A percentile compares a stretch with the other conserved stretches of the same genome.
Conservation (phyloP, 768 basidiomycete genomes). For the Lactarius sp. region DNA sequence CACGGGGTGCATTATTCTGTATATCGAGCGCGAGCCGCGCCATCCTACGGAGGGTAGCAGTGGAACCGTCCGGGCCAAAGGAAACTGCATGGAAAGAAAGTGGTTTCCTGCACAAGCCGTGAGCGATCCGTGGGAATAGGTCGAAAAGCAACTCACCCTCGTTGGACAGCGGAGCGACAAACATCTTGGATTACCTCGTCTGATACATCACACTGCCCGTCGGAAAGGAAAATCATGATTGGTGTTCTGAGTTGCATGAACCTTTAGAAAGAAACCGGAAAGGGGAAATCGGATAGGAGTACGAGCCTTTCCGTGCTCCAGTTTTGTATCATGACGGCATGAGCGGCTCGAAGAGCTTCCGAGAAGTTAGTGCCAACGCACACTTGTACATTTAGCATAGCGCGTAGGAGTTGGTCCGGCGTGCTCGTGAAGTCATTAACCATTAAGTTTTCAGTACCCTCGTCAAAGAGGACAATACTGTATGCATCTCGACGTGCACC, state of each 20-base stretch:
- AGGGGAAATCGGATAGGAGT: background rate
- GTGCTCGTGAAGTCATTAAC: slow-evolving; percentile 45
- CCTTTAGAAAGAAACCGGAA: background rate
- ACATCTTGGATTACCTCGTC: no score
- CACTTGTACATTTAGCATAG: slow-evolving; percentile 34
- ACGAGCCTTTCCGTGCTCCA: slow-evolving; percentile 50
- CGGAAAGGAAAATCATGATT: no score
- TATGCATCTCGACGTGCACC: slow-evolving; percentile 47
- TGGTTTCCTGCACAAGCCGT: slow-evolving; percentile 39
- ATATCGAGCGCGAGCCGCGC: no score
- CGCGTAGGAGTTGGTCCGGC: slow-evolving; percentile 41
- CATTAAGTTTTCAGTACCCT: slow-evolving; percentile 27
- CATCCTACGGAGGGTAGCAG: no score
- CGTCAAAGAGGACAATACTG: slow-evolving; percentile 47
- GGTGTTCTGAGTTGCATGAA: slow-evolving; percentile 34
- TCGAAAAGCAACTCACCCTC: slow-evolving; percentile 35
- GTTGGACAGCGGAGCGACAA: slow-evolving; percentile 36
- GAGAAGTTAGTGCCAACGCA: slow-evolving; percentile 42
- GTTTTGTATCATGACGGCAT: slow-evolving; percentile 38
- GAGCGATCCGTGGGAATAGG: background rate
- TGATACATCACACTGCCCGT: no score
- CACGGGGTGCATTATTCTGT: no score
- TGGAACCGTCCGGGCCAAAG: no score
- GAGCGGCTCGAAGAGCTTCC: slow-evolving; percentile 37
- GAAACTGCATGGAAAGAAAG: slow-evolving; percentile 38